phyloP scores from a whole-genome alignment of 1,284 basidiomycete genomes.

The Malassezia nana region DNA sequence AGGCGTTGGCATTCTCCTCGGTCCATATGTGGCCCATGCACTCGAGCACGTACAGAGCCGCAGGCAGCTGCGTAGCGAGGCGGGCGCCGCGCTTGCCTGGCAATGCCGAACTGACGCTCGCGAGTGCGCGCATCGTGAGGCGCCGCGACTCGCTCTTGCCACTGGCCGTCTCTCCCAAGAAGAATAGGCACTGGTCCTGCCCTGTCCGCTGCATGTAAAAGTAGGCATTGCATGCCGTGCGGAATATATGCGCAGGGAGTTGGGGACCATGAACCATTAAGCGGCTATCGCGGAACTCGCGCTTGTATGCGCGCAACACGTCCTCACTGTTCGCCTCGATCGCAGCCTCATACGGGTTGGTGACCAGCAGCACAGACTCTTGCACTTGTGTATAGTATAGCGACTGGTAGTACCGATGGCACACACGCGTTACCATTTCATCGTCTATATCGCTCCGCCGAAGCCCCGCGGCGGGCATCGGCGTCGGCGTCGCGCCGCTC shows the following conservation, averaged over 20 bases:
- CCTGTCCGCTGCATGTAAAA: conserved; percentile 90
- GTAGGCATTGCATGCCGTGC: conserved; percentile 78
- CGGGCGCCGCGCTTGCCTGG: conserved; percentile 76
- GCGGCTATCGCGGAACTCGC: conserved; percentile 36
- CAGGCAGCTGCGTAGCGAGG: conserved; percentile 57
- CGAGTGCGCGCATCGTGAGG: conserved; percentile 76
- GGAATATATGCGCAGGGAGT: conserved; percentile 73
- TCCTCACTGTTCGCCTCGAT: conserved; percentile 44
- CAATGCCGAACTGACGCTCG: conserved; percentile 74
- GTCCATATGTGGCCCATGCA: conserved; percentile 65
- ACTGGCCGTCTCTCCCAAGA: conserved; percentile 69
- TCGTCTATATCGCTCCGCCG: conserved; percentile 7
- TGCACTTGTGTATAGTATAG: conserved; percentile 37
- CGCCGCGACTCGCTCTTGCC: conserved; percentile 86
- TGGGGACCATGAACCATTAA: conserved; percentile 19
- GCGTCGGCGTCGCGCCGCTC: neutral
- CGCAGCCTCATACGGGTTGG: conserved; percentile 41
- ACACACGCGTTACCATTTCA: conserved; percentile 11
- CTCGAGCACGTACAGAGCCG: conserved; percentile 88
- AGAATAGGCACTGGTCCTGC: conserved; percentile 73
- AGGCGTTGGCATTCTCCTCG: conserved; percentile 49
- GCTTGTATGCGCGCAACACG: conserved; percentile 35
- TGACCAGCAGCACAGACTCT: conserved; percentile 38
- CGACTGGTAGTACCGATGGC: conserved; percentile 15
- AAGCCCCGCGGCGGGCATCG: neutral